Percentiles rank a stretch among this genome's conserved stretches.
These are phyloP conservation scores for Trichoderma guizhouense DNA, from an alignment of 2,329 filamentous ascomycete species.

Conservation along the genomic window DNA sequence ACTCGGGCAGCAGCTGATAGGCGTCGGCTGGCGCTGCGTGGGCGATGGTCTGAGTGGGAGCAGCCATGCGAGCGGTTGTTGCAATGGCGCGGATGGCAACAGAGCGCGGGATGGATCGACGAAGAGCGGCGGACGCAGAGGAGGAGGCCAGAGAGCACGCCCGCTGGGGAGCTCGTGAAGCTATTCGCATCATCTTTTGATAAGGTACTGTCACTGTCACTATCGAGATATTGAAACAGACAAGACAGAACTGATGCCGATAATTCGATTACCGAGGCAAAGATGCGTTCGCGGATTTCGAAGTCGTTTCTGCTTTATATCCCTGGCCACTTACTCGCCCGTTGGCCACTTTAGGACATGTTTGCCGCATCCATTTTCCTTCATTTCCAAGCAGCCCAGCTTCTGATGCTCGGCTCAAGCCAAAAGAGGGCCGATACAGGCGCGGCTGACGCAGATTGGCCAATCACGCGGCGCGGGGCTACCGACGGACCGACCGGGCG, in stretches of 20 bases:
- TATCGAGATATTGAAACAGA: background rate
- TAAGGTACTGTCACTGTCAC: background rate
- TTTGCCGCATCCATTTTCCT: background rate
- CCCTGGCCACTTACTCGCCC: background rate
- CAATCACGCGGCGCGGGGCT: constrained; percentile 26
- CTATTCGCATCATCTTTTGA: constrained; percentile 33
- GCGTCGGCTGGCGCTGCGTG: constrained; percentile 59
- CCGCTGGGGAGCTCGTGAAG: constrained; percentile 31
- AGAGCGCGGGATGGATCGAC: constrained; percentile 18
- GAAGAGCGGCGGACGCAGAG: constrained; percentile 19
- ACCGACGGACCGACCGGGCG: constrained; percentile 27
- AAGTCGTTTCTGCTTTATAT: background rate
- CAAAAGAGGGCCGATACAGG: constrained; percentile 9
- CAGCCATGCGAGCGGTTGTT: constrained; percentile 32
- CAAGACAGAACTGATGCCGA: background rate
- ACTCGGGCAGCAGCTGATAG: constrained; percentile 80
- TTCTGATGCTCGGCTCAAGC: background rate
- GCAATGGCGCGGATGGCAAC: constrained; percentile 31
- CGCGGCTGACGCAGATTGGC: constrained; percentile 27
- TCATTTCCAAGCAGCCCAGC: background rate
- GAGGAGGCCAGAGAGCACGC: constrained; percentile 23
- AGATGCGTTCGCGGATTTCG: background rate
- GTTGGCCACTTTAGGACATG: background rate
- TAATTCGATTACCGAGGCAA: constrained; percentile 5
- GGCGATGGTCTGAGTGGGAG: constrained; percentile 19